phyloP scores from a whole-genome alignment of 208 protist genomes.

The Crithidia thermophila region DNA sequence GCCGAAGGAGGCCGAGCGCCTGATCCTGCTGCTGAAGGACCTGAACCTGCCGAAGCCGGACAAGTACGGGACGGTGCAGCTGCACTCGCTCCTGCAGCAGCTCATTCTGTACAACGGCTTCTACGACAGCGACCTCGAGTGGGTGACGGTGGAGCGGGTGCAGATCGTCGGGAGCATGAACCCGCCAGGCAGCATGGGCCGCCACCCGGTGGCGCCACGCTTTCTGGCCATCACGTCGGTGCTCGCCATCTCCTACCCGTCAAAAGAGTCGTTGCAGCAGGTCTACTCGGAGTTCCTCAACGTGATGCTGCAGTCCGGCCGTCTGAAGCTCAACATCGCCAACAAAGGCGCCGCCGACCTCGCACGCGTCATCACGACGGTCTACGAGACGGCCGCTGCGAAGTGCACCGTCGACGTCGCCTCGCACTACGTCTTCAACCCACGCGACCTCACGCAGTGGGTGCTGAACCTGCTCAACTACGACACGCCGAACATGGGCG shows the following conservation, averaged over 20 bases:
- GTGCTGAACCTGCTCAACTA: constrained; percentile 94
- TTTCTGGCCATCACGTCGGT: constrained; percentile 97
- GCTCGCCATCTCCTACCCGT: constrained; percentile 93
- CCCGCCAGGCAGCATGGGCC: constrained; percentile 94
- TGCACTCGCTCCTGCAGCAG: constrained; percentile 98
- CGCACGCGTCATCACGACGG: constrained; percentile 92
- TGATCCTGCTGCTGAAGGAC: constrained; percentile 97
- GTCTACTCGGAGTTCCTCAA: constrained; percentile 96
- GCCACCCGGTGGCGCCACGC: constrained; percentile 93
- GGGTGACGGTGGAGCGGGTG: constrained; percentile 95
- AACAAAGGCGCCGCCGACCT: constrained; percentile 89
- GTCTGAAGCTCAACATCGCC: constrained; percentile 67
- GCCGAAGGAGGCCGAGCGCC: constrained; percentile 94
- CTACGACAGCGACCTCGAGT: constrained; percentile 96
- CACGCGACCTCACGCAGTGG: constrained; percentile 97
- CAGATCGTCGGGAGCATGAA: constrained; percentile 98
- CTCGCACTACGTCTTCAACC: constrained; percentile 98
- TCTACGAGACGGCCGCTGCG: constrained; percentile 92
- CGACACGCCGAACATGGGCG: constrained; percentile 82
- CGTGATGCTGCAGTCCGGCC: constrained; percentile 84
- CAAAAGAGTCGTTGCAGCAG: constrained; percentile 89
- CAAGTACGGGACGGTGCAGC: constrained; percentile 97
- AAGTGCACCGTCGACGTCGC: constrained; percentile 94
- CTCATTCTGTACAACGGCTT: constrained; percentile 96
- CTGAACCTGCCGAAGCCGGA: constrained; percentile 98